These are phyloP conservation scores for Aethionema arabicum DNA, from an alignment of 345 rosid genomes.

Conservation along the genomic window DNA sequence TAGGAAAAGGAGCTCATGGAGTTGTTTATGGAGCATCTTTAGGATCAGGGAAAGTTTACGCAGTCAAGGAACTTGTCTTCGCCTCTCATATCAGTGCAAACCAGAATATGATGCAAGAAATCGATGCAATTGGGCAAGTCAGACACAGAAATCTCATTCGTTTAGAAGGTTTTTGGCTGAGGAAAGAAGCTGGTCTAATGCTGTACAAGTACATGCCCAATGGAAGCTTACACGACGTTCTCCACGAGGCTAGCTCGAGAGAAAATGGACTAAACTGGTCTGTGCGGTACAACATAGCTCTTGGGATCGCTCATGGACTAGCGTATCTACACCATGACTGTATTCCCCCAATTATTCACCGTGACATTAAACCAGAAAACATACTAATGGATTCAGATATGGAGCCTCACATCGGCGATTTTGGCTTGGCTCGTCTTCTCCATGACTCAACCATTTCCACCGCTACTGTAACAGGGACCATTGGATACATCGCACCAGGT, in stretches of 20 bases:
- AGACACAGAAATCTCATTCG: constrained; percentile 73
- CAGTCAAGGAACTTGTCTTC: constrained; percentile 58
- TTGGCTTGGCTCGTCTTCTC: constrained; percentile 76
- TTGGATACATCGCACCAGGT: constrained; percentile 90
- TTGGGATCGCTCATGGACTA: constrained; percentile 73
- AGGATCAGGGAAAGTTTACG: constrained; percentile 47
- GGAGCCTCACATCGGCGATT: constrained; percentile 82
- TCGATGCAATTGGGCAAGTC: constrained; percentile 55
- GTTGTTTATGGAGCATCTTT: constrained; percentile 62
- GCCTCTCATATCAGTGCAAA: constrained; percentile 47
- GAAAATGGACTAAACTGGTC: constrained; percentile 50
- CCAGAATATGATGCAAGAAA: constrained; percentile 61
- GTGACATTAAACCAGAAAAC: constrained; percentile 81
- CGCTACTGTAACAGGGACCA: constrained; percentile 57
- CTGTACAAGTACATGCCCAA: constrained; percentile 66
- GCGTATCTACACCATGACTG: constrained; percentile 82
- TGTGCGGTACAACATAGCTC: constrained; percentile 53
- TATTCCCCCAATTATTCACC: constrained; percentile 66
- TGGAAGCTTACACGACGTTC: constrained; percentile 67
- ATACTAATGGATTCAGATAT: constrained; percentile 67
- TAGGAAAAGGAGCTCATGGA: constrained; percentile 86
- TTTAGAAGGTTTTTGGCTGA: constrained; percentile 76
- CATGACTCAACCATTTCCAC: constrained; percentile 48
- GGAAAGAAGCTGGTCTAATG: constrained; percentile 66
- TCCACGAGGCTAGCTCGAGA: constrained; percentile 42